phyloP scores from a whole-genome alignment of 495 filamentous ascomycete species.

The Cercophora newfieldiana region DNA sequence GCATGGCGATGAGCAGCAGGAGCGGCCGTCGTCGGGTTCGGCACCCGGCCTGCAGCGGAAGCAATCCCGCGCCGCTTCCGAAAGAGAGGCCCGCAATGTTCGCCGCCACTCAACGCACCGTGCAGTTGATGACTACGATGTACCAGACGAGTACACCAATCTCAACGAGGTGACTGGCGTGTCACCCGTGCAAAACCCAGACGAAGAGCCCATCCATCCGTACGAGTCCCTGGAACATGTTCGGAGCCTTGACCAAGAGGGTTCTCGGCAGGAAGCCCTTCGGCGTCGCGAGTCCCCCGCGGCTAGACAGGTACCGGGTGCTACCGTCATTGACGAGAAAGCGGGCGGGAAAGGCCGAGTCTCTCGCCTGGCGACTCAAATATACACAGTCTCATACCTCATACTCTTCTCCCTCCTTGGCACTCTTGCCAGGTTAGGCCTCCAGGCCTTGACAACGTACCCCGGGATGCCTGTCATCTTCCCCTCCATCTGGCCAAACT shows the following conservation, averaged over 20 bases:
- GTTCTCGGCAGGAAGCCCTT: neutral
- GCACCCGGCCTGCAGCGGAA: neutral
- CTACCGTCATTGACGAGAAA: neutral
- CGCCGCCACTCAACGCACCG: conserved; percentile 17
- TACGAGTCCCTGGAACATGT: conserved; percentile 33
- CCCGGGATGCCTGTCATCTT: conserved; percentile 73
- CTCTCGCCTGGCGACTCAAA: conserved; percentile 63
- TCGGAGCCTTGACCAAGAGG: conserved; percentile 29
- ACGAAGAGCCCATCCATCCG: conserved; percentile 35
- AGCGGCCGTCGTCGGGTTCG: neutral
- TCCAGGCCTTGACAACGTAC: conserved; percentile 81
- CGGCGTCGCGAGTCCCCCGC: no score
- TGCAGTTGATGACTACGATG: conserved; percentile 40
- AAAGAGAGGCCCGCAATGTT: conserved; percentile 13
- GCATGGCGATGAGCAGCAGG: neutral
- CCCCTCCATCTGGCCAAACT: conserved; percentile 85
- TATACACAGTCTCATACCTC: conserved; percentile 80
- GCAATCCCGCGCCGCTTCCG: conserved; percentile 6
- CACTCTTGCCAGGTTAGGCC: conserved; percentile 79
- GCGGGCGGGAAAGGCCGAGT: conserved; percentile 16
- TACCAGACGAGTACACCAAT: conserved; percentile 51
- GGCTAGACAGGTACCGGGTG: no score
- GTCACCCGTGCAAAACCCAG: conserved; percentile 47
- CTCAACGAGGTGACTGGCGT: conserved; percentile 48
- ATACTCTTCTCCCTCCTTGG: conserved; percentile 85